These are phyloP conservation scores for Phytophthora kernoviae DNA, from an alignment of 352 stramenopile genomes.

Conservation along the genomic window DNA sequence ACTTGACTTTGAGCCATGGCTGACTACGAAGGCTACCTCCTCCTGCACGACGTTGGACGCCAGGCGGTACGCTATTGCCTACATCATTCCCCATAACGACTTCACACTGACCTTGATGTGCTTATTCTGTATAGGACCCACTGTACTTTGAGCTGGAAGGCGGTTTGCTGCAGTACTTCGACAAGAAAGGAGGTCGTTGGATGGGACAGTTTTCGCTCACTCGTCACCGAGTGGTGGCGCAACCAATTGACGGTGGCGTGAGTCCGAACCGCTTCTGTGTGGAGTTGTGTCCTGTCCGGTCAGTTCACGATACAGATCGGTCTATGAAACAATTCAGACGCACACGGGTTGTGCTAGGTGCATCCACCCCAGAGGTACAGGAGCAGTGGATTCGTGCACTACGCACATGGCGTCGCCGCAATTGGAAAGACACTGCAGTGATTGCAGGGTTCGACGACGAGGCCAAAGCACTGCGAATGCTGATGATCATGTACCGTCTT, in stretches of 20 bases:
- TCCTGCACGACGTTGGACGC: conserved; percentile 65
- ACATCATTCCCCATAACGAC: not conserved
- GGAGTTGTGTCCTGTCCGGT: conserved; percentile 75
- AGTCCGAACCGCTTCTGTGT: conserved; percentile 75
- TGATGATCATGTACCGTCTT: conserved; percentile 72
- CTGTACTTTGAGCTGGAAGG: conserved; percentile 80
- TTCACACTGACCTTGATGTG: conserved; percentile 4
- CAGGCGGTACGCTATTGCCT: conserved; percentile 31
- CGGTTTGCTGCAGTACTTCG: conserved; percentile 77
- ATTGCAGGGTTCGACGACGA: conserved; percentile 73
- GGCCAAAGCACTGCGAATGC: conserved; percentile 58
- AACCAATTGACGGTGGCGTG: conserved; percentile 40
- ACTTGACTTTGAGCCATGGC: conserved; percentile 46
- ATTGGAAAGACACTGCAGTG: conserved; percentile 73
- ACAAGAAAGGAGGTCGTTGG: conserved; percentile 70
- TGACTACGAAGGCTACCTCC: conserved; percentile 81
- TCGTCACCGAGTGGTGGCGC: conserved; percentile 64
- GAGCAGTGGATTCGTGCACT: conserved; percentile 71
- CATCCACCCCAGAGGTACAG: conserved; percentile 49
- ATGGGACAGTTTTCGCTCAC: conserved; percentile 78
- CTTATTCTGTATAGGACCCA: conserved; percentile 47
- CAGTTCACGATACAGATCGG: conserved; percentile 75
- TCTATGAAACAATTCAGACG: conserved; percentile 69
- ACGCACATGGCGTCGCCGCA: conserved; percentile 76
- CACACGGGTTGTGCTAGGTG: conserved; percentile 59